Base-by-base conservation (phyloP, 2,329 filamentous ascomycete species). In the Colletotrichum cuscutae region DNA sequence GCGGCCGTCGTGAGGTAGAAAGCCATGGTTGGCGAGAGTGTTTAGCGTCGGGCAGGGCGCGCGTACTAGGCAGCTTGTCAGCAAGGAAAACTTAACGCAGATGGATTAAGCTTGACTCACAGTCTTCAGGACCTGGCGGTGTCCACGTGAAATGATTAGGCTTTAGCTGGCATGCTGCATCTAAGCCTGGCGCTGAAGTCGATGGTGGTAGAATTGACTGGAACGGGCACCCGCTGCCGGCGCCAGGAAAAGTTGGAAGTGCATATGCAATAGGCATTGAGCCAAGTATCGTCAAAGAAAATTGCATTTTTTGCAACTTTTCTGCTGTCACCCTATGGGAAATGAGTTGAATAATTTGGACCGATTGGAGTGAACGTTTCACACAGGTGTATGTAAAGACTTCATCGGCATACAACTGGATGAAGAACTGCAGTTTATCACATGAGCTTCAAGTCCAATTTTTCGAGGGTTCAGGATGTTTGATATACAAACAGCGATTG, bases 1-100 rank as follows among this genome's bases (percentile, higher is more conserved):
- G 37, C 79, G 80, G 30, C 86, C 87, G 68, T 86, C 76, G 65
- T 82, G 86, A 2, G 85, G 85, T 1, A 89, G 81, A 64, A 84
- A 86, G 6, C 83, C 84, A 72, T 89, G 84, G 74, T 88, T 89
- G 6, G 86, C 84, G 12, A 89, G 79, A 0, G 86, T 83, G 75
- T 88, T 89, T 54, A 89, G 78, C 81, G 86, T 86, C 0, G 87
- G 86, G 69, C 86, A 89, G n/a, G 86, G 86, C 1, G 82, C 80
- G 22, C 82, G 80, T 24, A 82, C 81, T 84, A 35, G 1, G n/a
- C 13, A 11, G 1, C 6, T 2, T 4, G 19, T 42, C 19, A 68
- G 49, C 11, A 15, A 46, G 7, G 15, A 24, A 22, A 3, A 8
- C 12, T 22, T n/a, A 24, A 11, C 1, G 15, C 42, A 49, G 6